Evolutionary conservation across 2,329 filamentous ascomycete genomes (phyloP).

Genomic region (Claviceps capensis): DNA sequence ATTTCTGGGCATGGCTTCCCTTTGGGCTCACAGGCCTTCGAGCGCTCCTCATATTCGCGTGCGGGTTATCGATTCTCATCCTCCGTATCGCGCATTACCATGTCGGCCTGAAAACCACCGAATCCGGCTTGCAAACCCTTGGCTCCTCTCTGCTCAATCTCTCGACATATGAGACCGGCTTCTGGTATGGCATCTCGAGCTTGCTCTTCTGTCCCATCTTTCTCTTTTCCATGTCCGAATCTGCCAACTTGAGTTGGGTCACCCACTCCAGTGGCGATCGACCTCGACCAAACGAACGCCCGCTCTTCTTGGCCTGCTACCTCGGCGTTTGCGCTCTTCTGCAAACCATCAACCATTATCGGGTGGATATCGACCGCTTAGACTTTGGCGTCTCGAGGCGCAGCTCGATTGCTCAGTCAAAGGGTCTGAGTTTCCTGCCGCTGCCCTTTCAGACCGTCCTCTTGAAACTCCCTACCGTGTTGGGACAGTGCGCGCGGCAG

Average conservation of each 20-base stretch:
- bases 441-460: conserved; percentile 22
- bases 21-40: conserved; percentile 63
- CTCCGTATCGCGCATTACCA: conserved; percentile 78
- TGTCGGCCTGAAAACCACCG: conserved; percentile 56
- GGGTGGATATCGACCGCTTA: conserved; percentile 59
- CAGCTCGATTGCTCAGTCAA: conserved; percentile 11
- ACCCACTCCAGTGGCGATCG: conserved; percentile 59
- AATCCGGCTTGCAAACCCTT: conserved; percentile 53
- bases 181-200: conserved; percentile 67
- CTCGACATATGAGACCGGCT: conserved; percentile 53
- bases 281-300: conserved; percentile 69
- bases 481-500: conserved; percentile 25
- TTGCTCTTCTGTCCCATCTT: conserved; percentile 71
- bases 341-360: conserved; percentile 60
- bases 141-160: conserved; percentile 41
- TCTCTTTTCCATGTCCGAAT: conserved; percentile 52
- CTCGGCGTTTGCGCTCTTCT: conserved; percentile 53
- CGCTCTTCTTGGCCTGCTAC: conserved; percentile 64
- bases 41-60: conserved; percentile 60
- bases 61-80: conserved; percentile 64
- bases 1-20: conserved; percentile 78
- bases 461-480: conserved; percentile 25
- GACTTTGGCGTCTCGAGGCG: conserved; percentile 16
- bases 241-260: conserved; percentile 57
- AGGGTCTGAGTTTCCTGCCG: conserved; percentile 12